A percentile compares a stretch with the other conserved stretches of the same genome.
Evolutionary conservation across 345 rosid species (phyloP).

Genomic region (Physaria fendleri): DNA sequence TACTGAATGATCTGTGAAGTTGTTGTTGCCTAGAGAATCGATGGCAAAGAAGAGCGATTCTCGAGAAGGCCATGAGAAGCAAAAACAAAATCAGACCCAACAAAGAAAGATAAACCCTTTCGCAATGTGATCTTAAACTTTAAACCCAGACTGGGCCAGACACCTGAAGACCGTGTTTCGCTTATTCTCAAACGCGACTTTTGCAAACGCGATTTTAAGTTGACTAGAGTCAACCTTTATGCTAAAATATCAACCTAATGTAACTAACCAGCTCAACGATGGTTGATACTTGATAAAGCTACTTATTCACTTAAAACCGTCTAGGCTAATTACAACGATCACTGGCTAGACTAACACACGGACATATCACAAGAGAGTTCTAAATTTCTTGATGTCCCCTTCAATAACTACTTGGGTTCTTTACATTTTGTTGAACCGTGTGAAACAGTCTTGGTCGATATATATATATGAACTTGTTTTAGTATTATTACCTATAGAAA

Average conservation of each 20-base stretch:
- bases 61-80: conserved; percentile 24
- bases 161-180: conserved; percentile 6
- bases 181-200: neutral
- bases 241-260: neutral
- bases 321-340: no score
- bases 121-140: neutral
- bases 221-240: neutral
- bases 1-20: conserved; percentile 23
- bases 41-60: conserved; percentile 22
- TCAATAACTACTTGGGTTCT: no score
- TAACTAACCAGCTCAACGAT: neutral
- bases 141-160: no score
- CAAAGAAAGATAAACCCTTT: conserved; percentile 22
- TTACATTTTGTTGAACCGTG: neutral
- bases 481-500: neutral
- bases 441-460: neutral
- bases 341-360: neutral
- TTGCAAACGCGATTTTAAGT: neutral
- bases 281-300: no score
- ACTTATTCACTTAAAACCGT: no score
- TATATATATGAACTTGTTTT: neutral
- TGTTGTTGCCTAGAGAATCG: conserved; percentile 23
- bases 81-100: neutral
- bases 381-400: neutral
- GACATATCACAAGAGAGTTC: neutral